Percentiles rank a stretch among this genome's conserved stretches.
Evolutionary conservation across 1,284 basidiomycete species (phyloP).

Genomic region (Ceratobasidium sp.): DNA sequence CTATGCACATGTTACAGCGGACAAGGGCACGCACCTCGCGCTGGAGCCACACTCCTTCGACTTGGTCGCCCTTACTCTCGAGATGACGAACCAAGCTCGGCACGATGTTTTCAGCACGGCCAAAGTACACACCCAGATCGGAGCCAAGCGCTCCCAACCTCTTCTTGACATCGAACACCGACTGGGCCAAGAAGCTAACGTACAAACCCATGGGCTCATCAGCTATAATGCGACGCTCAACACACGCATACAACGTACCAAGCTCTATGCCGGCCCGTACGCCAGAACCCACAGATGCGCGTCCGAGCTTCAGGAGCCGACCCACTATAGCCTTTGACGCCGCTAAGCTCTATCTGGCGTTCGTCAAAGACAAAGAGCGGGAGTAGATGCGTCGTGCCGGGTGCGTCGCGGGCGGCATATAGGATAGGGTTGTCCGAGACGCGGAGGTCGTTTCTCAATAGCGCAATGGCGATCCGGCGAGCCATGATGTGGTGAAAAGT

Average conservation of each 20-base stretch:
- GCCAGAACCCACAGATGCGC: slow-evolving; percentile 59
- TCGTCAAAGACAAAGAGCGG: slow-evolving; percentile 65
- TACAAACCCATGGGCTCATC: background rate
- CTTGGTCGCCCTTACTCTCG: slow-evolving; percentile 52
- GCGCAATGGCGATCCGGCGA: slow-evolving; percentile 49
- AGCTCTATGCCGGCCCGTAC: slow-evolving; percentile 57
- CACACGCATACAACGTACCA: slow-evolving; percentile 51
- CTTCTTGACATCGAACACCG: slow-evolving; percentile 58
- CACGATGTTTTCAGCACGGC: slow-evolving; percentile 57
- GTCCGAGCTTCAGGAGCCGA: slow-evolving; percentile 53
- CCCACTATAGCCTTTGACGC: slow-evolving; percentile 55
- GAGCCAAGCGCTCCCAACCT: slow-evolving; percentile 56
- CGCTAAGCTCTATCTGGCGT: slow-evolving; percentile 60
- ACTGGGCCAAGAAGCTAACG: slow-evolving; percentile 29
- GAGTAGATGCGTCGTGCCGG: slow-evolving; percentile 58
- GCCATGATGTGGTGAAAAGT: slow-evolving; percentile 7
- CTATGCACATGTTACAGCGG: background rate
- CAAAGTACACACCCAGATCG: slow-evolving; percentile 62
- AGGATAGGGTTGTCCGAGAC: slow-evolving; percentile 62
- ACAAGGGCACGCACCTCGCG: slow-evolving; percentile 1
- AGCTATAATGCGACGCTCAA: background rate
- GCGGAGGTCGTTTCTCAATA: slow-evolving; percentile 56
- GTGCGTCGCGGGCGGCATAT: slow-evolving; percentile 52
- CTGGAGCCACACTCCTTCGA: slow-evolving; percentile 58
- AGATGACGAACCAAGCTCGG: slow-evolving; percentile 55